phyloP scores from a whole-genome alignment of 2,329 filamentous ascomycete genomes.

The Albifimbria verrucaria region DNA sequence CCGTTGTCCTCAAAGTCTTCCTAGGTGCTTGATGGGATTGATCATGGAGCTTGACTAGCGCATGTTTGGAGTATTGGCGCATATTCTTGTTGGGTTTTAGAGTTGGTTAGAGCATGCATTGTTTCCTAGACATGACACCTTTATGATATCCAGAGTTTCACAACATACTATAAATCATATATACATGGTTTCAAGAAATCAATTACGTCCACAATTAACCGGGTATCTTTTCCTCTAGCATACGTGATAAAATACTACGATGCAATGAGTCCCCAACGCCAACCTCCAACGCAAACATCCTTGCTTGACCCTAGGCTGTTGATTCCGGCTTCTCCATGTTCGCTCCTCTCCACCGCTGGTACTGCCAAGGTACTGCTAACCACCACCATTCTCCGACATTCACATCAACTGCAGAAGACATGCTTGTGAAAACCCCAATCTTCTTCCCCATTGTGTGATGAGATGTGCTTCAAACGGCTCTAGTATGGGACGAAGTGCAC shows the following conservation, averaged over 20 bases:
- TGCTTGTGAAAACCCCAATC: constrained; percentile 47
- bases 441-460: constrained; percentile 56
- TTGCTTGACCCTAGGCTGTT: not conserved
- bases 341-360: not conserved
- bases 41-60: too few relatives aligned
- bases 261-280: too few relatives aligned
- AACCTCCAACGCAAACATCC: too few relatives aligned
- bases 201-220: too few relatives aligned
- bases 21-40: constrained; percentile 23
- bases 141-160: not conserved
- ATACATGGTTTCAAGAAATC: too few relatives aligned
- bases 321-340: not conserved
- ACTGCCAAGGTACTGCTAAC: constrained; percentile 43
- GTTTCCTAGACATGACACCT: not conserved
- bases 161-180: not conserved
- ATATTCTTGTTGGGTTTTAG: not conserved
- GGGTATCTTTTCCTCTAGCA: too few relatives aligned
- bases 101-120: not conserved
- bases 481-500: constrained; percentile 53
- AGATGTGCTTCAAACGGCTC: constrained; percentile 61
- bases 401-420: constrained; percentile 37
- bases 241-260: too few relatives aligned
- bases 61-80: constrained; percentile 4
- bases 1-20: constrained; percentile 63
- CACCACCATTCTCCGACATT: constrained; percentile 66